Evolutionary conservation across 257 asterid genomes (phyloP).

Genomic region (Eucommia ulmoides): DNA sequence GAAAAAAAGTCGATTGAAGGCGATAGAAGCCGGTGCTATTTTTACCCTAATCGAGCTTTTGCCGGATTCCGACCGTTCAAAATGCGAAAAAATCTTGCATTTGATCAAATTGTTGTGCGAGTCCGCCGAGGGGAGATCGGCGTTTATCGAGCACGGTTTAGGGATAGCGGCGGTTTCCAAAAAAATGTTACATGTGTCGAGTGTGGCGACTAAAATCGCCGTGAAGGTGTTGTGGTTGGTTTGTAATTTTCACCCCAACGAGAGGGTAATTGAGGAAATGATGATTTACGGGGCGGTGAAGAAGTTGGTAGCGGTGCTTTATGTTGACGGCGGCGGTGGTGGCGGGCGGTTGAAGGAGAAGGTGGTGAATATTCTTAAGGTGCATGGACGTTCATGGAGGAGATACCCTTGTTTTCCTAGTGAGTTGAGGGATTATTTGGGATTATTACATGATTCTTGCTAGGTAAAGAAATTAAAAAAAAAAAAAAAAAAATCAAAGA

Average conservation of each 20-base stretch:
- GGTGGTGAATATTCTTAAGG: conserved; percentile 45
- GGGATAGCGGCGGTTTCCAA: conserved; percentile 67
- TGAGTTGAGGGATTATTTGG: conserved; percentile 45
- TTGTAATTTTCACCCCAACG: conserved; percentile 45
- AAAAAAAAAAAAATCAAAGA: too few relatives aligned
- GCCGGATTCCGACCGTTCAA: conserved; percentile 51
- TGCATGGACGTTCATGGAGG: conserved; percentile 63
- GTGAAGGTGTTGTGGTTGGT: conserved; percentile 64
- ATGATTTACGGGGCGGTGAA: conserved; percentile 51
- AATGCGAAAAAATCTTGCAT: conserved; percentile 48
- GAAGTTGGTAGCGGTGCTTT: conserved; percentile 54
- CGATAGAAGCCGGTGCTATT: conserved; percentile 69
- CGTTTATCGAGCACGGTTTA: conserved; percentile 52
- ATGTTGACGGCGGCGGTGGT: conserved; percentile 13
- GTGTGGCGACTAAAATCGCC: conserved; percentile 36
- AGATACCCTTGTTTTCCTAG: conserved; percentile 64
- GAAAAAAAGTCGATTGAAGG: conserved; percentile 48
- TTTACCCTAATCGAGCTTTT: conserved; percentile 60
- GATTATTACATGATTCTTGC: conserved; percentile 24
- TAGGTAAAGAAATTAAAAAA: neutral
- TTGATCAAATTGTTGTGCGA: conserved; percentile 57
- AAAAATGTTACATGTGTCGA: conserved; percentile 45
- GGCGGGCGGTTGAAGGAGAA: conserved; percentile 39
- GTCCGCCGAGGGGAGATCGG: conserved; percentile 73
- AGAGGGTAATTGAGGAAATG: conserved; percentile 74